Conservation (phyloP, 345 rosid species). For the Nephelium lappaceum region DNA sequence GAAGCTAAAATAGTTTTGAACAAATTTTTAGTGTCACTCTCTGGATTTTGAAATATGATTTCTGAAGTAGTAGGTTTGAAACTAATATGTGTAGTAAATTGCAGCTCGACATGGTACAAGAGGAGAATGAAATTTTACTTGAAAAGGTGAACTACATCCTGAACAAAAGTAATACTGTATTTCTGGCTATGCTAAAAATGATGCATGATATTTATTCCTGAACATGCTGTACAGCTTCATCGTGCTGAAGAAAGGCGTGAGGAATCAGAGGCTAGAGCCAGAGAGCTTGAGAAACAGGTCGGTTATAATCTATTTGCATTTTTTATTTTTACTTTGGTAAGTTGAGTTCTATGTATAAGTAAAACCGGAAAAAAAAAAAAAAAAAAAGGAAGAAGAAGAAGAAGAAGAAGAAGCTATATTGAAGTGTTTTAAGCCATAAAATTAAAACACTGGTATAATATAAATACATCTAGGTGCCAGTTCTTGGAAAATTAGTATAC, state of each 20-base stretch:
- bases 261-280: constrained; percentile 93
- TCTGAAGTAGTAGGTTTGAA: constrained; percentile 25
- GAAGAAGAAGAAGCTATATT: not conserved
- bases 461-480: not conserved
- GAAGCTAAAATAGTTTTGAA: constrained; percentile 3
- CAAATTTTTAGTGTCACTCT: constrained; percentile 24
- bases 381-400: not conserved
- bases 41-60: constrained; percentile 29
- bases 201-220: constrained; percentile 29
- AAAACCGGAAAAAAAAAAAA: not conserved
- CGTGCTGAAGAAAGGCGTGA: constrained; percentile 75
- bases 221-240: constrained; percentile 59
- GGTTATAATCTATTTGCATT: constrained; percentile 10
- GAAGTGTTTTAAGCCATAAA: not conserved
- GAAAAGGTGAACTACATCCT: constrained; percentile 57
- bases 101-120: constrained; percentile 97
- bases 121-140: constrained; percentile 76
- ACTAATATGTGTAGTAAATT: constrained; percentile 29
- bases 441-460: not conserved
- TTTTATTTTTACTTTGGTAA: not conserved
- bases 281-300: constrained; percentile 99
- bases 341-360: not conserved
- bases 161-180: not conserved
- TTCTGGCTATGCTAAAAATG: constrained; percentile 19
- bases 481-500: not conserved